A percentile compares a stretch with the other conserved stretches of the same genome.
phyloP scores from a whole-genome alignment of 129 eudicot genomes.

The Helianthus tuberosus region DNA sequence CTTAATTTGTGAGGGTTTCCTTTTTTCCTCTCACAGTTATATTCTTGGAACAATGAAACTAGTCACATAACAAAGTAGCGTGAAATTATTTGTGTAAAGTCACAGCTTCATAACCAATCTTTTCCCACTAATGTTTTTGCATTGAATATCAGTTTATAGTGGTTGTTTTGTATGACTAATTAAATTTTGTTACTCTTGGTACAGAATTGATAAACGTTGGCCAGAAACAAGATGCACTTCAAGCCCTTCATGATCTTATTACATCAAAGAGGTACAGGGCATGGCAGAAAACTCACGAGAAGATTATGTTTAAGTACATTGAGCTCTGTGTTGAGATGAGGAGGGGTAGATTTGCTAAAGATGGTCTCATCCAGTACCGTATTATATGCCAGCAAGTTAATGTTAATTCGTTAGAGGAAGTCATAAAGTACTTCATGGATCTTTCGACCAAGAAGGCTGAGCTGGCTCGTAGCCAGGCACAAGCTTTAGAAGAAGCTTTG shows the following conservation, averaged over 20 bases:
- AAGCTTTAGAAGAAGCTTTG: slow-evolving; percentile 89
- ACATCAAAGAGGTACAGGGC: slow-evolving; percentile 89
- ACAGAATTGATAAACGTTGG: slow-evolving; percentile 95
- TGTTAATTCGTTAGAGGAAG: slow-evolving; percentile 85
- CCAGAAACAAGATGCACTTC: slow-evolving; percentile 86
- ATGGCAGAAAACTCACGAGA: slow-evolving; percentile 93
- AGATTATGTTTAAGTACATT: slow-evolving; percentile 85
- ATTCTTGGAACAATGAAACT: too few species aligned
- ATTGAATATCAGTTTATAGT: not conserved
- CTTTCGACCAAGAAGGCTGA: slow-evolving; percentile 90
- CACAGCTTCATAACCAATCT: too few species aligned
- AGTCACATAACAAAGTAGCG: too few species aligned
- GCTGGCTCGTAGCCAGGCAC: slow-evolving; percentile 86
- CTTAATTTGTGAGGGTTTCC: too few species aligned
- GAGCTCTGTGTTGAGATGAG: slow-evolving; percentile 96
- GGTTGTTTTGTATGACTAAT: not conserved
- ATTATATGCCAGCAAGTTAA: slow-evolving; percentile 93
- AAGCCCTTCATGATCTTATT: slow-evolving; percentile 80
- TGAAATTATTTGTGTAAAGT: too few species aligned
- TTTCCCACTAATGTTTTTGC: too few species aligned
- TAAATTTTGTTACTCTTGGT: not conserved
- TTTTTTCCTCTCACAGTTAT: too few species aligned
- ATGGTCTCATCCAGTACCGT: slow-evolving; percentile 93
- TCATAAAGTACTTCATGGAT: slow-evolving; percentile 94
- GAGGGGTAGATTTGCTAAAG: slow-evolving; percentile 94